Conservation (phyloP, 192 early-diverging fungal genomes). For the Umbelopsis ramanniana region DNA sequence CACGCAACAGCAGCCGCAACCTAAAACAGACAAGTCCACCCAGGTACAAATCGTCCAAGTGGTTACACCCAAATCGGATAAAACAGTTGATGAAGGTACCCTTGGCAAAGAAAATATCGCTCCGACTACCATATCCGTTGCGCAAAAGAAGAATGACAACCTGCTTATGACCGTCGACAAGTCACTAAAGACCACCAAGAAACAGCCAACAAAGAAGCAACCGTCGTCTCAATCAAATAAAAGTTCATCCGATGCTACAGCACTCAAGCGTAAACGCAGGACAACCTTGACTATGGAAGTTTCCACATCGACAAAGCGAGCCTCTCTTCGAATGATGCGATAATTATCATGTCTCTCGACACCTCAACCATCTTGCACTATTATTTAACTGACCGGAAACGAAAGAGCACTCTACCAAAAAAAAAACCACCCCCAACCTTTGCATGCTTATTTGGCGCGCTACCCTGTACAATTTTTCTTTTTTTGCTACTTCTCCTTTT, state of each 20-base stretch:
- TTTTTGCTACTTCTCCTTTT: constrained; percentile 1
- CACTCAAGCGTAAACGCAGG: not conserved
- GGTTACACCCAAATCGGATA: not conserved
- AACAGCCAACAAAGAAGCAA: not conserved
- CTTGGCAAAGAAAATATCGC: constrained; percentile 3
- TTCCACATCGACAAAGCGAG: constrained; percentile 2
- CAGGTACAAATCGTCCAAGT: not conserved
- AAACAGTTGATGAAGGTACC: constrained; percentile 10
- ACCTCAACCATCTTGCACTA: not conserved
- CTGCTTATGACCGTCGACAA: not conserved
- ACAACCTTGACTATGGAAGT: not conserved
- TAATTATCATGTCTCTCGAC: not conserved
- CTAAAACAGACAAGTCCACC: not conserved
- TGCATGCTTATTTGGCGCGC: not conserved
- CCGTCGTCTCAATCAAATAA: not conserved
- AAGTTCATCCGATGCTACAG: not conserved
- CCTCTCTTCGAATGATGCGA: constrained; percentile 19
- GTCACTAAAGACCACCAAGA: not conserved
- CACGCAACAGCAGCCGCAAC: not conserved
- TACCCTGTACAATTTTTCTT: constrained; percentile 12
- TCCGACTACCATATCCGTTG: not conserved
- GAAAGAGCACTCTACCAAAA: not conserved
- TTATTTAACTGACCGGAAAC: constrained; percentile 4
- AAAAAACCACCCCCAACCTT: not conserved
- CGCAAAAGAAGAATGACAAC: not conserved